Conservation (phyloP, 1,284 basidiomycete genomes). For the Veloporphyrellus conicus region DNA sequence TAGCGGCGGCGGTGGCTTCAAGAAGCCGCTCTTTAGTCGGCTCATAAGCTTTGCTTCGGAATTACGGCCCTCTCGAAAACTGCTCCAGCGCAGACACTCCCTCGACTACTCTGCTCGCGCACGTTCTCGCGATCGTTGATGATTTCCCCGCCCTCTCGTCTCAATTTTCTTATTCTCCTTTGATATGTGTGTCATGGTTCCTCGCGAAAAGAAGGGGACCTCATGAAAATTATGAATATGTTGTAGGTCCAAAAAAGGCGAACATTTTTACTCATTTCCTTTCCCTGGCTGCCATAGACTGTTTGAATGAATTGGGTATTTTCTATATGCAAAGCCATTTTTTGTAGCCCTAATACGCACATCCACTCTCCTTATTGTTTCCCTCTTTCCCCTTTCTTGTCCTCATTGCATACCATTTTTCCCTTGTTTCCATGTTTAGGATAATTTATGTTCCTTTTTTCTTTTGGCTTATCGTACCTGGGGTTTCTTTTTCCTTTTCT, state of each 20-base stretch:
- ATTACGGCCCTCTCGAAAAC: constrained; percentile 31
- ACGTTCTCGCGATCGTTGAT: constrained; percentile 22
- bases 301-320: constrained; percentile 13
- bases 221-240: not conserved
- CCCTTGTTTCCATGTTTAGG: not conserved
- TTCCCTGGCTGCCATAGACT: constrained; percentile 17
- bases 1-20: constrained; percentile 28
- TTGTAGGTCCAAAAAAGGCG: not conserved
- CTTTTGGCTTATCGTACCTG: constrained; percentile 1
- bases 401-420: not conserved
- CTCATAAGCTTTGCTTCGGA: constrained; percentile 44
- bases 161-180: too few species aligned
- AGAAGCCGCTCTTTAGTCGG: constrained; percentile 50
- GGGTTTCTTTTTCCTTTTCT: constrained; percentile 2
- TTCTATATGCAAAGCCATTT: constrained; percentile 9
- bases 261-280: not conserved
- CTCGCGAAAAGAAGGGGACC: not conserved
- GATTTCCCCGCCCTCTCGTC: not conserved
- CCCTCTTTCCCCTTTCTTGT: not conserved
- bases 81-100: constrained; percentile 44
- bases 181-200: too few species aligned
- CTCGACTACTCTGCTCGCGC: constrained; percentile 32
- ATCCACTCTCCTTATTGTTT: constrained; percentile 22
- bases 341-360: constrained; percentile 27
- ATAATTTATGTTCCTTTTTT: constrained; percentile 22